Conservation (phyloP, 73 alveolate genomes). For the Stentor roeselii region DNA sequence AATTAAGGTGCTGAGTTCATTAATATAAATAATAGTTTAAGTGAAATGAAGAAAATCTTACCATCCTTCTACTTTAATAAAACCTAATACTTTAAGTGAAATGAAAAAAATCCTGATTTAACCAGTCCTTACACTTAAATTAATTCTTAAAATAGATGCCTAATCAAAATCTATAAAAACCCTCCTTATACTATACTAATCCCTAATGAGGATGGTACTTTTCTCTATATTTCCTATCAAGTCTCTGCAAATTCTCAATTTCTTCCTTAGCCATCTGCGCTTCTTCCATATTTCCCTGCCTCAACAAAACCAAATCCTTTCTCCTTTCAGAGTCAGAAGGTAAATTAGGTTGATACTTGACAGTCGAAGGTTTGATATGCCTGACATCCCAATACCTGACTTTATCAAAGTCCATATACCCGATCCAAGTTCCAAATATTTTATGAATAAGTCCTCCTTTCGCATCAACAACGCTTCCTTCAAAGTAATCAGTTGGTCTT, state of each 20-base stretch:
- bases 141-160: too few species aligned
- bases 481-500: conserved; percentile 76
- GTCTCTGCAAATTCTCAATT: conserved; percentile 61
- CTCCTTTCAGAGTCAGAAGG: conserved; percentile 70
- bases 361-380: conserved; percentile 24
- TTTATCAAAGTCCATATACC: conserved; percentile 81
- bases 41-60: too few species aligned
- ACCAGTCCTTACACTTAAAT: too few species aligned
- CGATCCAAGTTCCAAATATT: conserved; percentile 75
- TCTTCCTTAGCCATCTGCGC: conserved; percentile 74
- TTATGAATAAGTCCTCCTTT: conserved; percentile 46
- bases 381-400: conserved; percentile 88
- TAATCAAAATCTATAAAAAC: too few species aligned
- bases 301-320: conserved; percentile 49
- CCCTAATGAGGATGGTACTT: neutral
- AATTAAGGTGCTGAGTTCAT: too few species aligned
- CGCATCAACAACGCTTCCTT: conserved; percentile 70
- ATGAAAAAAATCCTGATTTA: too few species aligned
- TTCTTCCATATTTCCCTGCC: conserved; percentile 58
- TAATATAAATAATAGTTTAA: too few species aligned
- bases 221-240: conserved; percentile 60
- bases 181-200: too few species aligned
- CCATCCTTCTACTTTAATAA: too few species aligned
- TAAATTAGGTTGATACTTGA: conserved; percentile 3
- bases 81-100: too few species aligned